Evolutionary conservation across 225 moss, liverwort and hornwort species (phyloP).

Genomic region (Bryoerythrophyllum caledonicum): DNA sequence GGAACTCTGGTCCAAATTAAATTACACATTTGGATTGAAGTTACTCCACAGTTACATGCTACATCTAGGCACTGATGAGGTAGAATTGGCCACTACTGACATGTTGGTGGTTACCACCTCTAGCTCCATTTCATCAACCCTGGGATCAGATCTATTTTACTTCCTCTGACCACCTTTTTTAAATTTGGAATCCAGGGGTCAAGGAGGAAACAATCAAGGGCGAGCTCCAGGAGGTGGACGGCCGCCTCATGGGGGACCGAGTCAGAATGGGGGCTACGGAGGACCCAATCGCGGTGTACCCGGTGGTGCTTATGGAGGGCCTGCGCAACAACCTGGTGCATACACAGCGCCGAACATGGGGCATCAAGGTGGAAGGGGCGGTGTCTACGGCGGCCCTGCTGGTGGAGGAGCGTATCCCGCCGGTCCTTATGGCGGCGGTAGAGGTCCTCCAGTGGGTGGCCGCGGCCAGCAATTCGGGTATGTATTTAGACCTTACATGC

Average conservation of each 20-base stretch:
- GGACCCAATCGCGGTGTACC: constrained; percentile 66
- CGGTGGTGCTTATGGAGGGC: constrained; percentile 60
- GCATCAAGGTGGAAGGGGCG: constrained; percentile 66
- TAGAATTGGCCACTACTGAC: no score
- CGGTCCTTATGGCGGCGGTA: constrained; percentile 76
- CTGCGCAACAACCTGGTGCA: constrained; percentile 61
- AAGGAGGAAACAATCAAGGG: constrained; percentile 63
- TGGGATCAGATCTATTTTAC: not conserved
- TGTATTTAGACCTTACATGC: not conserved
- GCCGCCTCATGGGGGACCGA: constrained; percentile 65
- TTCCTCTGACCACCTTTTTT: constrained; percentile 13
- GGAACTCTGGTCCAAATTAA: not conserved
- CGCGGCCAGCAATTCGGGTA: constrained; percentile 85
- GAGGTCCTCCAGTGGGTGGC: constrained; percentile 70
- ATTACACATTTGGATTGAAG: no score
- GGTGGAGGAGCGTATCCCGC: constrained; percentile 54
- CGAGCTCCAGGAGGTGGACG: constrained; percentile 72
- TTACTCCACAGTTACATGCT: no score
- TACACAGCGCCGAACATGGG: constrained; percentile 71
- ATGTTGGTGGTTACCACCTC: no score
- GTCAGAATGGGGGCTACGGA: constrained; percentile 69
- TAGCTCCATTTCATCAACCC: not conserved
- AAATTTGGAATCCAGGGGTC: constrained; percentile 38
- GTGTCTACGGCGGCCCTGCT: constrained; percentile 53
- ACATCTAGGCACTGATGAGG: no score